Evolutionary conservation across 1,284 basidiomycete species (phyloP), one percentile per base, ranked within the genome.

Genomic region (Cyathus olla): DNA sequence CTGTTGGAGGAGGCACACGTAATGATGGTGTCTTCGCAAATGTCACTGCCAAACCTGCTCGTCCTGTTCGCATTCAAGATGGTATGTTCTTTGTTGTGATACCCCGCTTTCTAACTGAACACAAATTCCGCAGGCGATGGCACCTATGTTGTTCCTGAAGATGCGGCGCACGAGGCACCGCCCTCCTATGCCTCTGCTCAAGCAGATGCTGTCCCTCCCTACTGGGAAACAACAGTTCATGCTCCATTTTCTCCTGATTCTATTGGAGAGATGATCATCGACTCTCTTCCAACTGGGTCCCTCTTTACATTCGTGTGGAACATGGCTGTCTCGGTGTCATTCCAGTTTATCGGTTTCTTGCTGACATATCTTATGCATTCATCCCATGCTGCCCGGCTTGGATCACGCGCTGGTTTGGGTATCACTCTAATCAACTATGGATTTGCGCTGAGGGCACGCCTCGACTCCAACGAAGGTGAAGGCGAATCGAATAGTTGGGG

Each of bases 1-100:
- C 76, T 29, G 78, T 92, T 37, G 95, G 93, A 24, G 90, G 95
- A 11, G 96, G 96, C 1, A 87, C 85, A 6, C 81, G 83, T 51
- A 96, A 97, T 70, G 96, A 98, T 66, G 97, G 97, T 27, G 97
- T 99, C 9, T 99, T 99, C 78, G 93, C 92, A 49, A 99, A 99
- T 76, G 90, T 99, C 26, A 93, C 91, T 47, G 98, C 98, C 3
- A 98, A 99, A 73, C 97, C 97, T 1, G 82, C 87, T 46, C 72
- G 81, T 24, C 83, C 86, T 48, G 79, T 86, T 19, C 87, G 79
- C 73, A 85, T 91, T 24, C 89, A 82, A 70, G 86, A 91, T 65
- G 92, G 92, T 92, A 59, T 37, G 84, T 56, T 24, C 39, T 21
- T 35, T 13, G 6, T 35, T 35, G 31, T n/a, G n/a, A n/a, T n/a